These are phyloP conservation scores for Exidia glandulosa DNA, from an alignment of 768 basidiomycete genomes.

Conservation along the genomic window DNA sequence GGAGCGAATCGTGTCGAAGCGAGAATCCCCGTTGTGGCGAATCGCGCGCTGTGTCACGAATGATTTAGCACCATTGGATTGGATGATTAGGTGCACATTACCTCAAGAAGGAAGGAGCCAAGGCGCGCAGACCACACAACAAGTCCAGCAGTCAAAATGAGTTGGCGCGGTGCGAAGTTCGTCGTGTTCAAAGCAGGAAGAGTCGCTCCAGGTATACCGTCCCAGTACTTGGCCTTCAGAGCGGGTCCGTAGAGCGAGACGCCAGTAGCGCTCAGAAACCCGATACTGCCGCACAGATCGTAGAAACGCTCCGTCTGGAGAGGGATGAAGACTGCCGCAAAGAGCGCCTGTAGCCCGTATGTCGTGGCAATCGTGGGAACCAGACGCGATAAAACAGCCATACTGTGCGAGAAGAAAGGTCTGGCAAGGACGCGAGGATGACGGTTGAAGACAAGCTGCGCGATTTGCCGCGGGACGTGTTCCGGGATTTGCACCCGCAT, in stretches of 20 bases:
- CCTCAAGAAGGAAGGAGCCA: constrained; percentile 46
- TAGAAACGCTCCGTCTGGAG: constrained; percentile 54
- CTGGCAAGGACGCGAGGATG: too few relatives aligned
- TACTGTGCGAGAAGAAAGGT: too few relatives aligned
- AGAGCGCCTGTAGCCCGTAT: constrained; percentile 44
- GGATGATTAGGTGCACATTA: constrained; percentile 12
- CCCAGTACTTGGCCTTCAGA: constrained; percentile 37
- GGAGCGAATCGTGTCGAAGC: constrained; percentile 51
- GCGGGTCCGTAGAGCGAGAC: constrained; percentile 53
- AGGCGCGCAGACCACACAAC: constrained; percentile 53
- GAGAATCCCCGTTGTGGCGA: constrained; percentile 49
- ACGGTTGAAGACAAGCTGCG: too few relatives aligned
- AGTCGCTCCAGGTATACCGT: constrained; percentile 22
- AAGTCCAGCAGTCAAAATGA: constrained; percentile 45
- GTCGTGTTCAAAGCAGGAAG: constrained; percentile 27
- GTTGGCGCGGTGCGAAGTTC: constrained; percentile 48
- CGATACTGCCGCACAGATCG: constrained; percentile 53
- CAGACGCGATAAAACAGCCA: constrained; percentile 44
- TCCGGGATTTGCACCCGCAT: too few relatives aligned
- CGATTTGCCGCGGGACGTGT: too few relatives aligned
- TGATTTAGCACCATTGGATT: background rate
- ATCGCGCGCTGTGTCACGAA: constrained; percentile 28
- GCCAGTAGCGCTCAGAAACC: constrained; percentile 52
- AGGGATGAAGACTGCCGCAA: constrained; percentile 54
- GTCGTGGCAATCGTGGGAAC: constrained; percentile 37